These are phyloP conservation scores for Fusarium lateritium DNA, from an alignment of 2,329 filamentous ascomycete species.

Conservation along the genomic window DNA sequence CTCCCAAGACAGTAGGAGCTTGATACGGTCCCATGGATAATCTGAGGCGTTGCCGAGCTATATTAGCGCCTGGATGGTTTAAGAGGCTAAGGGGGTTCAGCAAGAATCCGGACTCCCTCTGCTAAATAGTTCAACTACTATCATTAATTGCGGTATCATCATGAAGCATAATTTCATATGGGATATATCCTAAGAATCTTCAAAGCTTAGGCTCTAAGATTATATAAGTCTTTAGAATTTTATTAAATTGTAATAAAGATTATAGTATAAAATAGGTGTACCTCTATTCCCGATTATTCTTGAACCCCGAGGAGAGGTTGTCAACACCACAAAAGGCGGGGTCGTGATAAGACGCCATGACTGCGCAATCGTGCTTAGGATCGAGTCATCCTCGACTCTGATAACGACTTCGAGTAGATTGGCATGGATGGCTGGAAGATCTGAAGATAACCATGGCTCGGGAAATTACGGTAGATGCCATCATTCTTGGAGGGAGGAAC, in stretches of 20 bases:
- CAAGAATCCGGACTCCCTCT: too few relatives aligned
- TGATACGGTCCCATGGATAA: not conserved
- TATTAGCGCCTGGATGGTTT: conserved; percentile 7
- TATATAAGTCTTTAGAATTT: too few relatives aligned
- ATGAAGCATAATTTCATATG: too few relatives aligned
- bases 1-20: not conserved
- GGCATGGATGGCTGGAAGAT: not conserved
- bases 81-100: not conserved
- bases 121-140: too few relatives aligned
- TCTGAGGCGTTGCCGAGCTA: conserved; percentile 5
- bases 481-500: conserved; percentile 5
- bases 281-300: too few relatives aligned
- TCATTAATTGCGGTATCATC: too few relatives aligned
- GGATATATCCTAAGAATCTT: too few relatives aligned
- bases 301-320: not conserved
- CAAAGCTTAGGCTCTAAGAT: too few relatives aligned
- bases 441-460: not conserved
- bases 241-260: too few relatives aligned
- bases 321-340: conserved; percentile 33
- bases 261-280: too few relatives aligned
- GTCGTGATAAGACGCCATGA: conserved; percentile 36
- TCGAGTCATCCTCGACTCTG: conserved; percentile 11
- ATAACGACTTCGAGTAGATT: not conserved
- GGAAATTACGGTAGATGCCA: not conserved
- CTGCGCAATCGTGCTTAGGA: conserved; percentile 16